Evolutionary conservation across 495 filamentous ascomycete species (phyloP).

Genomic region (Penicillium verhagenii): DNA sequence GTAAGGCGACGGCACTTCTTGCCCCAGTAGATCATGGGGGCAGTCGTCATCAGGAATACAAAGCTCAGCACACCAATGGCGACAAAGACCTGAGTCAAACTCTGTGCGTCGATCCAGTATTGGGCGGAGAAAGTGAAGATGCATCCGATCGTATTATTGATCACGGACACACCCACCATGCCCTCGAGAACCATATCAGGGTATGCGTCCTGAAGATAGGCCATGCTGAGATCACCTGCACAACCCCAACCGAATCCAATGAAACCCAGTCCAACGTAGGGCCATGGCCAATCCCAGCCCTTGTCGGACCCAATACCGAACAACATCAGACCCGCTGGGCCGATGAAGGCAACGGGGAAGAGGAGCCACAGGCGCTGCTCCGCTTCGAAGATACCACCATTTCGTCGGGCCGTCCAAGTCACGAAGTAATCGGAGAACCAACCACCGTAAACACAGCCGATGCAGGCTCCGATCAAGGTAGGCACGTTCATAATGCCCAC

Average conservation of each 20-base stretch:
- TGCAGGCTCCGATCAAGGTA: constrained; percentile 29
- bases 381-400: constrained; percentile 31
- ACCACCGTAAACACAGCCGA: constrained; percentile 38
- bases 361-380: constrained; percentile 38
- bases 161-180: constrained; percentile 36
- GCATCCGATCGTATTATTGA: constrained; percentile 37
- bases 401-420: constrained; percentile 29
- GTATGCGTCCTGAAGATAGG: constrained; percentile 33
- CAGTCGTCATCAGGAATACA: constrained; percentile 17
- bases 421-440: constrained; percentile 36
- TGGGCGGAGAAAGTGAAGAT: constrained; percentile 32
- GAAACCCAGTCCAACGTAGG: constrained; percentile 31
- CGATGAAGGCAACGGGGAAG: constrained; percentile 27
- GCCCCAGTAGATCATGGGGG: constrained; percentile 21
- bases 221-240: constrained; percentile 33
- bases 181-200: constrained; percentile 35
- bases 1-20: constrained; percentile 13
- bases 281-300: constrained; percentile 23
- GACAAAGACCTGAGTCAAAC: constrained; percentile 23
- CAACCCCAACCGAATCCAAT: constrained; percentile 39
- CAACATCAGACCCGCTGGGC: constrained; percentile 31
- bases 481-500: constrained; percentile 39
- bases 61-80: constrained; percentile 26
- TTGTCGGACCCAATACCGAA: constrained; percentile 32
- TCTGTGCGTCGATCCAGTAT: constrained; percentile 22